Base-by-base conservation (phyloP, 2,329 filamentous ascomycete genomes). In the Paecilomyces sp. region DNA sequence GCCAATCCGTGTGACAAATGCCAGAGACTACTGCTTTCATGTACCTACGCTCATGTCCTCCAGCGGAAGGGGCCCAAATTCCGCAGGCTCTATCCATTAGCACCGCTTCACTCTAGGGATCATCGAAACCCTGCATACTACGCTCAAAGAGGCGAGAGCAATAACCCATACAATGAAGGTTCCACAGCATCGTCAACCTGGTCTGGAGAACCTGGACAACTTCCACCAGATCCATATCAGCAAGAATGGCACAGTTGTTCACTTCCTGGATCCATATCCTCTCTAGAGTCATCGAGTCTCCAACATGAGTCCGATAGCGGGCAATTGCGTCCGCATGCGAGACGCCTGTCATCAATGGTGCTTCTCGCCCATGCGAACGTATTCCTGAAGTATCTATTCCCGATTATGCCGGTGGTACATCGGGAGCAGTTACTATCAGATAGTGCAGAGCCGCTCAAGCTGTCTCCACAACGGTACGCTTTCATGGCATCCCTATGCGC, bases 361-460 rank as follows among this genome's bases (percentile, higher is more conserved):
- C 61, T 76, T 1, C 64, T 76, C 5, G 74, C 73, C 0, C 74
- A 76, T 62, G 68, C 76, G 31, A 76, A 76, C 61, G 71, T 76
- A n/a, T 76, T 74, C 55, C 59, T 76, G 33, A 76, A 76, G 52
- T 76, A 76, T 56, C 60, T 78, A 24, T 77, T 74, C 57, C 76
- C 77, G 0, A 78, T 78, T 22, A 77, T 78, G 70, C 77, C 76
- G 4, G 74, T 79, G 2, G 70, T 79, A 24, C 70, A 70, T 2
- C 66, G 66, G 5, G 71, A 75, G 12, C 63, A 69, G 33, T 61
- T 79, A 2, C 70, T 70, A n/a, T 63, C 67, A 24, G 69, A 74
- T 59, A 73, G 74, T 54, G 67, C 72, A 62, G 85, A 83, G 63
- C 82, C 87, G 66, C 86, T 90, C 61, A 61, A 66, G 13, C 81